These are phyloP conservation scores for Flaveria bidentis DNA, from an alignment of 129 eudicot species.

Conservation along the genomic window DNA sequence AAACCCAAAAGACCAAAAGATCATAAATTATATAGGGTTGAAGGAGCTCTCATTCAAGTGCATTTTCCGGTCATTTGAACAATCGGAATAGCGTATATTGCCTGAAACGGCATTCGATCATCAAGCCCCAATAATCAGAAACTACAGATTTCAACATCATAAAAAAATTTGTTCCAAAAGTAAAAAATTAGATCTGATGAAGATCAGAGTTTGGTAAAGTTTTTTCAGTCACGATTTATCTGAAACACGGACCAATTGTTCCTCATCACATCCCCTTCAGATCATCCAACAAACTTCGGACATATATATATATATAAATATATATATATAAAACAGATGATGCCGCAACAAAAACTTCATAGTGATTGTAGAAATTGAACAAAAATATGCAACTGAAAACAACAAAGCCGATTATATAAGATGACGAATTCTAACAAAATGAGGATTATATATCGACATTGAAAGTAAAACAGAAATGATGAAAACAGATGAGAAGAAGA, in stretches of 20 bases:
- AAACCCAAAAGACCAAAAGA: no score
- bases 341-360: no score
- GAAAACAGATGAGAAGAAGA: no score
- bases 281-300: not conserved
- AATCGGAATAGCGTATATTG: slow-evolving; percentile 78
- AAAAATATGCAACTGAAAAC: no score
- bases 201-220: slow-evolving; percentile 70
- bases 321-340: no score
- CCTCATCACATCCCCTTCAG: slow-evolving; percentile 57
- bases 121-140: slow-evolving; percentile 33
- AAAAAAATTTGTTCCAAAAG: not conserved
- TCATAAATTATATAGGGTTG: not conserved
- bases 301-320: no score
- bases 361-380: no score
- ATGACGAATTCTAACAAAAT: no score
- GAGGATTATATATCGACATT: no score
- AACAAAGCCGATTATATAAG: no score
- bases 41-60: slow-evolving; percentile 46
- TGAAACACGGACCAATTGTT: slow-evolving; percentile 89
- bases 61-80: slow-evolving; percentile 32
- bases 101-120: slow-evolving; percentile 64
- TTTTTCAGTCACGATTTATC: slow-evolving; percentile 63
- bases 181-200: not conserved
- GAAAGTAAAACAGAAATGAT: no score
- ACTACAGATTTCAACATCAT: not conserved